Base-by-base conservation (phyloP, 129 eudicot species). In the Rutidosis leptorrhynchoides region DNA sequence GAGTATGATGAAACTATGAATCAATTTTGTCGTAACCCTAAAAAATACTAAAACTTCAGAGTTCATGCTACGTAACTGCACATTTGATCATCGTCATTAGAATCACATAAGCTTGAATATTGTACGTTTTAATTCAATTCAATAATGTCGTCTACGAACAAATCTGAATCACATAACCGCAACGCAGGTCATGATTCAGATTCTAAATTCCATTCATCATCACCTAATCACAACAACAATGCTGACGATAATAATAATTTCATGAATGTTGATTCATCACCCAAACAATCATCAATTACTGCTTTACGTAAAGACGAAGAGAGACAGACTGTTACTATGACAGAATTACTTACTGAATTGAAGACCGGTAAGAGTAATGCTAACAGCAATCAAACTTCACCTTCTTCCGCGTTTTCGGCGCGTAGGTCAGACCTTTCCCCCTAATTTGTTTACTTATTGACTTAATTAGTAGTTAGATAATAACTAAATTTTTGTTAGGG, bases 271-370 rank as follows among this genome's bases (percentile, higher is more conserved):
- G 77, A 70, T 29, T 52, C 73, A 17, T 29, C 46, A 23, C 63
- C 46, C n/a, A 74, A 72, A 65, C 64, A 74, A 30, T 69, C 61
- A 2, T 23, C 25, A 24, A 25, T 65, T 26, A 62, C 81, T 64
- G 64, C 59, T 52, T 69, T 79, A 60, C 62, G 25, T 19, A 69
- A 81, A 30, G 79, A 74, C 24, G 79, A 82, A 69, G 96, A 84
- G 14, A 76, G 51, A 67, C 84, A 83, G 27, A 83, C 82, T 32
- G 85, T 83, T 51, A 85, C 88, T 2, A 87, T 91, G 96, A 77
- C 81, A 56, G 94, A 87, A 63, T 80, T 91, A 74, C 55, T 91
- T 68, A 74, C 68, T 61, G 97, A 83, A 66, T 87, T 87, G 85
- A 37, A 37, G 45, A 37, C 45, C 45, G 45, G 45, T 37, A 87